These are phyloP conservation scores for Lachancea lanzarotensis DNA, from an alignment of 805 yeast genomes.

Conservation along the genomic window DNA sequence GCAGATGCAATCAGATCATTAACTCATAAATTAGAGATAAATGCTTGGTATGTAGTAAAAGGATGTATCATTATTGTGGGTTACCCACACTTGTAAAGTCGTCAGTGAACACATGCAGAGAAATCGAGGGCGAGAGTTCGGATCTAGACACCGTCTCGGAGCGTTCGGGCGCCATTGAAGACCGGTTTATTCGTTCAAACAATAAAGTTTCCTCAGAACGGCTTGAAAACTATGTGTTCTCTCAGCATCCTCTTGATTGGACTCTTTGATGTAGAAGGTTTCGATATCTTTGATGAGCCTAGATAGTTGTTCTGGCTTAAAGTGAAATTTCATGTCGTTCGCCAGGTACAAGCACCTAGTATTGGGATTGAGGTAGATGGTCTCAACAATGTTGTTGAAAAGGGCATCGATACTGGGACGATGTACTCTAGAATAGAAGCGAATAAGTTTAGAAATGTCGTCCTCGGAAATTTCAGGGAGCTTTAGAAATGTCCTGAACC, in stretches of 20 bases:
- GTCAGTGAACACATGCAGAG: not conserved
- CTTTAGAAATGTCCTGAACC: slow-evolving; percentile 24
- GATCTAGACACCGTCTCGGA: not conserved
- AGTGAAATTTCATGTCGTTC: slow-evolving; percentile 18
- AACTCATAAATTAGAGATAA: slow-evolving; percentile 6
- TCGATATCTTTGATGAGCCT: slow-evolving; percentile 11
- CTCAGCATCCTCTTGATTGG: slow-evolving; percentile 12
- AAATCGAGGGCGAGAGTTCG: not conserved
- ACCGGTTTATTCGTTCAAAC: not conserved
- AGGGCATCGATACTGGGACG: slow-evolving; percentile 18
- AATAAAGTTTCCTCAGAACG: slow-evolving; percentile 9
- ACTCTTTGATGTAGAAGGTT: slow-evolving; percentile 11
- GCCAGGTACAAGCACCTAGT: slow-evolving; percentile 13
- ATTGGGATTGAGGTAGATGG: slow-evolving; percentile 23
- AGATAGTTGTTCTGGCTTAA: slow-evolving; percentile 12
- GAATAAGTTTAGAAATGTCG: slow-evolving; percentile 19
- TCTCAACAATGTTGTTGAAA: slow-evolving; percentile 30
- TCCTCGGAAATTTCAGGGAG: slow-evolving; percentile 14
- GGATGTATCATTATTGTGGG: slow-evolving; percentile 1
- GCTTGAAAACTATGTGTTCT: slow-evolving; percentile 15
- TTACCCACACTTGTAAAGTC: not conserved
- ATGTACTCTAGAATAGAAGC: slow-evolving; percentile 20
- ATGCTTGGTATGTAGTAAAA: slow-evolving; percentile 2
- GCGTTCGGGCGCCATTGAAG: not conserved
- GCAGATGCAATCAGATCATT: not conserved